Base-by-base conservation (phyloP, 139 green algal genomes). In the Auxenochlorella protothecoides region DNA sequence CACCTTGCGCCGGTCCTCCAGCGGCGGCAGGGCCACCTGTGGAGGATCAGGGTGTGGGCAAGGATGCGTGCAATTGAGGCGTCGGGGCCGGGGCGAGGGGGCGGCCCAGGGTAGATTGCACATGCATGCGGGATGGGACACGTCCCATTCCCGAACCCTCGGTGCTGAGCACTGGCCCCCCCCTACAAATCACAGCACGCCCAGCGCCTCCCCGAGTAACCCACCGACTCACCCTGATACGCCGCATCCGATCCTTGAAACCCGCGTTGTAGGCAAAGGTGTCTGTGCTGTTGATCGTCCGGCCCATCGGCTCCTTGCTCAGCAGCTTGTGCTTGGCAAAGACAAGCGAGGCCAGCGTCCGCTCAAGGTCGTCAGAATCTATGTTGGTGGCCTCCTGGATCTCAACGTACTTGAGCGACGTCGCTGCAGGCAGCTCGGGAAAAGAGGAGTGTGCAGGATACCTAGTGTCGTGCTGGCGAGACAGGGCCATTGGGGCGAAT, bases 321-420 rank as follows among this genome's bases (percentile, higher is more conserved):
- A 98, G 84, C 68, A 96, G 75, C 78, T 93, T 93, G 85, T 92
- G 86, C 85, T 97, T 98, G 70, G 84, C 85, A 76, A 92, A 96
- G 5, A 81, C 76, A 56, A 99, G 80, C 3, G 85, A 95, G 80
- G 96, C 89, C 69, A 98, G 86, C 59, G 88, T 68, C 54, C 94
- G 89, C 66, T 75, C 76, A 3, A 93, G 76, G 79, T 99, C 95
- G 61, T 98, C 92, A 3, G 96, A 85, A 4, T 85, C 78, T 60
- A 98, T 78, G 63, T 92, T 91, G 57, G 93, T 79, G 54, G 85
- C 82, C 76, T 94, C 85, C 76, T 88, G 84, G 15, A 97, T 81
- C 57, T 98, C 89, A 27, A 60, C 51, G 78, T 86, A 97, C 4
- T 68, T 87, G 70, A 98, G 80, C 77, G 81, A 72, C 57, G 84